A percentile compares a stretch with the other conserved stretches of the same genome.
Conservation (phyloP, 2,329 filamentous ascomycete species). For the Tolypocladium endophyticum region DNA sequence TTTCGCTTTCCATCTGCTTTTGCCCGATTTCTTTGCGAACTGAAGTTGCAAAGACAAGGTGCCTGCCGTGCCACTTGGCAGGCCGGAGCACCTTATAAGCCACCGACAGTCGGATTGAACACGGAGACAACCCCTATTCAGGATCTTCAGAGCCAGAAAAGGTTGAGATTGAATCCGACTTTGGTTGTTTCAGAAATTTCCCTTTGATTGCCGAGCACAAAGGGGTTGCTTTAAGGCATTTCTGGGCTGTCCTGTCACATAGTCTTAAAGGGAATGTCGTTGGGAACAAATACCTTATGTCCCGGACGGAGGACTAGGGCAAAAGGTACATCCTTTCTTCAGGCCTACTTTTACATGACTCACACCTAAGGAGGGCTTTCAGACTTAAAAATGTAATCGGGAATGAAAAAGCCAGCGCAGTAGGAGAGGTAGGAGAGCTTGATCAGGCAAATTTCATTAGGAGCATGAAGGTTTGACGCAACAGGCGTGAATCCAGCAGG, state of each 20-base stretch:
- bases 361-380: neutral
- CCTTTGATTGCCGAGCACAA: neutral
- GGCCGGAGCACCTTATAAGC: neutral
- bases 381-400: neutral
- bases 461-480: neutral
- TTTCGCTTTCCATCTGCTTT: too few relatives aligned
- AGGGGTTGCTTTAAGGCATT: too few relatives aligned
- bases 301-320: neutral
- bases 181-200: neutral
- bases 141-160: neutral
- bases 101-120: neutral
- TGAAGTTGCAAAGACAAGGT: neutral
- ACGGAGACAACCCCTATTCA: too few relatives aligned
- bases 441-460: neutral
- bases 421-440: neutral
- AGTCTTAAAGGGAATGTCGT: neutral
- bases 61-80: neutral
- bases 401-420: neutral
- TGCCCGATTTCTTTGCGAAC: neutral
- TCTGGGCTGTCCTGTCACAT: neutral
- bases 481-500: neutral
- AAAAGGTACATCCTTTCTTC: neutral
- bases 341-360: neutral
- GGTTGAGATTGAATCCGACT: neutral
- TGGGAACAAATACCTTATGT: neutral